These are phyloP conservation scores for Arthrobotrys megalospora DNA, from an alignment of 2,329 filamentous ascomycete genomes.

Conservation along the genomic window DNA sequence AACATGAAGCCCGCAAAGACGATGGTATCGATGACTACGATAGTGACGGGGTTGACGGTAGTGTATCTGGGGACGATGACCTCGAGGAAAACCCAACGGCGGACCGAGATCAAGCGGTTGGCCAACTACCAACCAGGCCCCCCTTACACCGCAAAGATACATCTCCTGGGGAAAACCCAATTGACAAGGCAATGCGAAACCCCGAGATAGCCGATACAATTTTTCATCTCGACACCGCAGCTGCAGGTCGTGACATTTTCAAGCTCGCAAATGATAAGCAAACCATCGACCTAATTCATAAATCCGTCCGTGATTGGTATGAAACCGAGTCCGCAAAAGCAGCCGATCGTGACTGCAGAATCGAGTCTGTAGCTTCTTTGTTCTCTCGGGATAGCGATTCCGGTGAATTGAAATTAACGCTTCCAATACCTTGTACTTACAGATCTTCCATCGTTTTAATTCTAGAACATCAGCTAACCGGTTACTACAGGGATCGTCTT, in stretches of 20 bases:
- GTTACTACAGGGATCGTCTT: constrained; percentile 1
- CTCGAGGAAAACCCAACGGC: background rate
- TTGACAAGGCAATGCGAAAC: constrained; percentile 13
- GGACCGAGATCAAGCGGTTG: background rate
- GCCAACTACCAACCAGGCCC: background rate
- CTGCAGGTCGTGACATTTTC: constrained; percentile 35
- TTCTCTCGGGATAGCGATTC: constrained; percentile 17
- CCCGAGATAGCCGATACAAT: constrained; percentile 38
- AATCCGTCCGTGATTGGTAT: constrained; percentile 40
- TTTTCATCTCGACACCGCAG: constrained; percentile 13
- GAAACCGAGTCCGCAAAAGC: constrained; percentile 15
- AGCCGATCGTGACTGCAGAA: background rate
- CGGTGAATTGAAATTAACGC: constrained; percentile 17
- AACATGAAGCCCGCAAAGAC: constrained; percentile 3
- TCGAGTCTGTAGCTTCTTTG: constrained; percentile 13
- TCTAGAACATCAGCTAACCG: background rate
- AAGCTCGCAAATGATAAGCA: constrained; percentile 27
- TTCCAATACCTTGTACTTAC: constrained; percentile 29
- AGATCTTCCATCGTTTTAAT: background rate
- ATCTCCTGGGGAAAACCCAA: background rate
- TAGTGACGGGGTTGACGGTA: background rate
- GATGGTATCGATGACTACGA: constrained; percentile 15
- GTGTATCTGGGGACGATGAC: background rate
- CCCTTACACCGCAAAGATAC: background rate
- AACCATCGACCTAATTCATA: constrained; percentile 29